Conservation (phyloP, 352 stramenopile genomes). For the Phytophthora quininea region DNA sequence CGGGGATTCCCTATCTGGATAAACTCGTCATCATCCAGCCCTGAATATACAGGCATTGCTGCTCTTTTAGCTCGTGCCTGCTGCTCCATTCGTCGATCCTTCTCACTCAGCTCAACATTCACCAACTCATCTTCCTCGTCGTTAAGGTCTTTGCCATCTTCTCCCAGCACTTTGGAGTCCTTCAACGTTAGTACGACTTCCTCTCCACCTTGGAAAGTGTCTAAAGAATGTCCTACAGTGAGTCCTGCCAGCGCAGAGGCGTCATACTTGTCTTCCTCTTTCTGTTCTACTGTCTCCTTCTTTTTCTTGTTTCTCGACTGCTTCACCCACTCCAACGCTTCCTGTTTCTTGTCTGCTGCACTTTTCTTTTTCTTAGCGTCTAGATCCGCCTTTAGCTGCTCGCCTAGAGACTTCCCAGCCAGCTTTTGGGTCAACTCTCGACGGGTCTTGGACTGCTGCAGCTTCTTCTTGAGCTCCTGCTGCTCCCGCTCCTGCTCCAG, state of each 20-base stretch:
- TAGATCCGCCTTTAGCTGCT: slow-evolving; percentile 56
- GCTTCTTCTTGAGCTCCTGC: slow-evolving; percentile 53
- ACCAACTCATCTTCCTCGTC: slow-evolving; percentile 80
- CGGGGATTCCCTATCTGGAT: slow-evolving; percentile 68
- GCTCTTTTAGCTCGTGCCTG: slow-evolving; percentile 56
- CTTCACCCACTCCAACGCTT: slow-evolving; percentile 81
- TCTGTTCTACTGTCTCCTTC: slow-evolving; percentile 21
- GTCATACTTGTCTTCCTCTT: slow-evolving; percentile 51
- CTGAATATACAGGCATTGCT: slow-evolving; percentile 89
- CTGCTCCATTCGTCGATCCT: slow-evolving; percentile 51
- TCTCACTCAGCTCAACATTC: slow-evolving; percentile 86
- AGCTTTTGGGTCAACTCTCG: slow-evolving; percentile 80
- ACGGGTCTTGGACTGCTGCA: slow-evolving; percentile 68
- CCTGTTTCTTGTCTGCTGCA: slow-evolving; percentile 26
- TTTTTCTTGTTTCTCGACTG: slow-evolving; percentile 34
- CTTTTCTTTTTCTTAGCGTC: slow-evolving; percentile 11
- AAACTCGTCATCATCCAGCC: slow-evolving; percentile 98
- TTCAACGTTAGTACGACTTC: slow-evolving; percentile 95
- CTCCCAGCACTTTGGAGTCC: slow-evolving; percentile 87
- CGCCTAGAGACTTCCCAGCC: slow-evolving; percentile 71
- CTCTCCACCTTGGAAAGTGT: slow-evolving; percentile 89
- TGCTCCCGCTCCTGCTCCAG: slow-evolving; percentile 57
- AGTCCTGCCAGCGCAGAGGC: slow-evolving; percentile 84
- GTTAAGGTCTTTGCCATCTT: slow-evolving; percentile 86
- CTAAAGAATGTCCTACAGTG: slow-evolving; percentile 89